These are phyloP conservation scores for Trichosporon sp. DNA, from an alignment of 1,284 basidiomycete genomes.

Conservation along the genomic window DNA sequence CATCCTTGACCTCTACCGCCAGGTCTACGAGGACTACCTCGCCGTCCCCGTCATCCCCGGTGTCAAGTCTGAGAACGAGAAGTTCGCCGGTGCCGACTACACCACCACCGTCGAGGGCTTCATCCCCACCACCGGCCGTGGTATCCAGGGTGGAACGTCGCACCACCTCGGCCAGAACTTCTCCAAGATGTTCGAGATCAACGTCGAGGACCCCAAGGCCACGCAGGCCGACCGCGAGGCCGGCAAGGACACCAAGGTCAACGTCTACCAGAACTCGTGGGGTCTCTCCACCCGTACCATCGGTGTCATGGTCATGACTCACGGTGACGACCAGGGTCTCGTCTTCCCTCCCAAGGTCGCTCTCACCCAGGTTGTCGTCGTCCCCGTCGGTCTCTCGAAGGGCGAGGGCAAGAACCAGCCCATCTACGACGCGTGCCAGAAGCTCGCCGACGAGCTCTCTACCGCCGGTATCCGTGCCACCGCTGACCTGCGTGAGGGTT, in stretches of 20 bases:
- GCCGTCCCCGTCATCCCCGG: conserved; percentile 97
- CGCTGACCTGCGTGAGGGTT: conserved; percentile 89
- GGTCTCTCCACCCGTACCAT: conserved; percentile 94
- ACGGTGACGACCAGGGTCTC: conserved; percentile 96
- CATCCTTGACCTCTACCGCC: conserved; percentile 93
- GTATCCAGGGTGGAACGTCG: conserved; percentile 97
- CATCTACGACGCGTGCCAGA: conserved; percentile 77
- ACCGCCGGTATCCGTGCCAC: conserved; percentile 79
- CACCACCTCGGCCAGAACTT: conserved; percentile 99
- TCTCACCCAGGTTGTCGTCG: conserved; percentile 84
- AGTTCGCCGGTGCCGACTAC: conserved; percentile 97
- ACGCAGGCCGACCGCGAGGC: conserved; percentile 36
- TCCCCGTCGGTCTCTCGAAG: conserved; percentile 85
- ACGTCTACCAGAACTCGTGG: conserved; percentile 99
- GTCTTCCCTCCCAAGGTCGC: conserved; percentile 95
- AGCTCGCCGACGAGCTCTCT: conserved; percentile 70
- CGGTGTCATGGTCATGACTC: conserved; percentile 99
- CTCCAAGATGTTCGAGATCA: conserved; percentile 97
- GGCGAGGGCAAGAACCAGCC: conserved; percentile 62
- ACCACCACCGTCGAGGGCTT: conserved; percentile 99
- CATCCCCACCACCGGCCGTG: conserved; percentile 93
- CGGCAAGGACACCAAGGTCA: conserved; percentile 62
- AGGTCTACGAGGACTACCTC: conserved; percentile 95
- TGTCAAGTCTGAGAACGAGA: conserved; percentile 98
- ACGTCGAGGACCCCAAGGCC: conserved; percentile 80